Conservation (phyloP, 345 rosid species). For the Ricinus communis region DNA sequence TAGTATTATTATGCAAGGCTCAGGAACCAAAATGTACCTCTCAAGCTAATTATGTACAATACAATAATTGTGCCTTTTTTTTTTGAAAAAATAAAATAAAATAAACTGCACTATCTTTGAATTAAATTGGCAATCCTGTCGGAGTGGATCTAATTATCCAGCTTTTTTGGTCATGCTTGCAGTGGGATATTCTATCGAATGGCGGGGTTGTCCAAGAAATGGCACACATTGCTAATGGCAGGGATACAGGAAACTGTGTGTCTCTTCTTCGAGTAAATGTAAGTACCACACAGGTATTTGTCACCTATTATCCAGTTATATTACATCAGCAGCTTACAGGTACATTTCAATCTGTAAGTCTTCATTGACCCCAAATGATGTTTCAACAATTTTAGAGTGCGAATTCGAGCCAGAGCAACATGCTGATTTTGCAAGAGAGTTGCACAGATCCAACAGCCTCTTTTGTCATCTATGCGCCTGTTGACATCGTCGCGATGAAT, state of each 20-base stretch:
- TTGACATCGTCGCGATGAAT: constrained; percentile 50
- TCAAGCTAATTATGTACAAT: too few relatives aligned
- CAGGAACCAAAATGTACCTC: too few relatives aligned
- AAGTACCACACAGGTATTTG: constrained; percentile 16
- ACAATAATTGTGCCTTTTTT: too few relatives aligned
- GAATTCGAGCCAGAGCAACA: constrained; percentile 56
- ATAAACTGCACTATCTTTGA: too few relatives aligned
- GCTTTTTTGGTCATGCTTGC: constrained; percentile 13
- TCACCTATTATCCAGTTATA: background rate
- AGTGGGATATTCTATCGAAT: constrained; percentile 92
- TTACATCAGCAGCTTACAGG: background rate
- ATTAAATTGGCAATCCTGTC: too few relatives aligned
- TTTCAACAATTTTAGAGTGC: constrained; percentile 30
- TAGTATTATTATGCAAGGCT: too few relatives aligned
- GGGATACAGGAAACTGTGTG: constrained; percentile 78
- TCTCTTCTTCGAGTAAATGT: constrained; percentile 70
- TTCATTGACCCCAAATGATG: too few relatives aligned
- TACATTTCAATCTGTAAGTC: background rate
- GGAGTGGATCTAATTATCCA: background rate
- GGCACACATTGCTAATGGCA: constrained; percentile 80
- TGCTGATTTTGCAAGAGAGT: constrained; percentile 57
- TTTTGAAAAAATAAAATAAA: too few relatives aligned
- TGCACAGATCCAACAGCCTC: constrained; percentile 46
- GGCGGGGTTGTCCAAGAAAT: constrained; percentile 70
- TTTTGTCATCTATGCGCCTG: constrained; percentile 48